phyloP scores from a whole-genome alignment of 179 eudicot species.

The Actinidia polygama region DNA sequence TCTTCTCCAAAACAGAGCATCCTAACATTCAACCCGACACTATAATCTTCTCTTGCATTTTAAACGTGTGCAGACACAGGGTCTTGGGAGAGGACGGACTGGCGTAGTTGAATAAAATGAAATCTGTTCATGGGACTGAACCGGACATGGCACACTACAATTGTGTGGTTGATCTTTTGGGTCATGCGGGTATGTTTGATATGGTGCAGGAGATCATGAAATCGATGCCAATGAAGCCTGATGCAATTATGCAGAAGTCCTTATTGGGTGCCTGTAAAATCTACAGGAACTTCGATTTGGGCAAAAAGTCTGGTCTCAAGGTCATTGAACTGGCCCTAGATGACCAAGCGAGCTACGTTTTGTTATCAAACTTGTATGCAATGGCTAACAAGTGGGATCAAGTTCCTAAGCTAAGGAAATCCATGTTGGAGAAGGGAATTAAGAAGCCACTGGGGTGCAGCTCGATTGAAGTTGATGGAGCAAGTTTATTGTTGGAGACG shows the following conservation, averaged over 20 bases:
- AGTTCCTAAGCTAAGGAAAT: conserved; percentile 18
- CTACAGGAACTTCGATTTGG: conserved; percentile 25
- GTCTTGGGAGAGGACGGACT: conserved; percentile 29
- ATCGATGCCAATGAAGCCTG: conserved; percentile 30
- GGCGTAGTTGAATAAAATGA: conserved; percentile 23
- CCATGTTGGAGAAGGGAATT: conserved; percentile 24
- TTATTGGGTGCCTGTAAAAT: conserved; percentile 34
- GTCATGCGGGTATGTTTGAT: conserved; percentile 33
- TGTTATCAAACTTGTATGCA: conserved; percentile 35
- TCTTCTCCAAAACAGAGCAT: conserved; percentile 21
- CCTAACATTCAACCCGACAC: conserved; percentile 18
- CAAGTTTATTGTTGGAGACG: conserved; percentile 29
- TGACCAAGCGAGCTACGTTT: conserved; percentile 23
- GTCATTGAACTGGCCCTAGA: conserved; percentile 26
- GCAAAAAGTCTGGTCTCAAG: conserved; percentile 10
- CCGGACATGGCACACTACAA: conserved; percentile 39
- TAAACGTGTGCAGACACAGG: conserved; percentile 37
- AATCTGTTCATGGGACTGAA: conserved; percentile 15
- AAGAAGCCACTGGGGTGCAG: conserved; percentile 33
- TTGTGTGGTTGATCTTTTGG: conserved; percentile 37
- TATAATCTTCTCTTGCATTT: conserved; percentile 28
- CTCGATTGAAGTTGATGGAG: conserved; percentile 33
- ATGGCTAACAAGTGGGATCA: conserved; percentile 17
- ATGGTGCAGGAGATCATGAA: conserved; percentile 24
- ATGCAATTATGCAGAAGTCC: conserved; percentile 28